Conservation (phyloP, 2,329 filamentous ascomycete species). For the Penicillium sp. region DNA sequence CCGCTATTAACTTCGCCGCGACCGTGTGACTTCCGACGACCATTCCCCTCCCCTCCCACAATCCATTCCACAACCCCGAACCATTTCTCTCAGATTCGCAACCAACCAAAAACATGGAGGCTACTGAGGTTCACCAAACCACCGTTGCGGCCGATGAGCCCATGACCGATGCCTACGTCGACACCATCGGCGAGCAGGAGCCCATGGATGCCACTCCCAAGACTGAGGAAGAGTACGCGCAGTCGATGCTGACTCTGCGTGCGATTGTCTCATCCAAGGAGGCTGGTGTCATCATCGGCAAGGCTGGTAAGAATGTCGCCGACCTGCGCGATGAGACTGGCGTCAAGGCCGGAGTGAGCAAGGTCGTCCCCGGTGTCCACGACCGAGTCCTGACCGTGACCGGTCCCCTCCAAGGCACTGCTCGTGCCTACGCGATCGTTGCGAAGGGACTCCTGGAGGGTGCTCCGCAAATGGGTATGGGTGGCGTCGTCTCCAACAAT, state of each 20-base stretch:
- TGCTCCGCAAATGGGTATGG: slow-evolving; percentile 94
- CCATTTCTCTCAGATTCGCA: slow-evolving; percentile 30
- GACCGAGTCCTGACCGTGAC: slow-evolving; percentile 97
- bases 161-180: slow-evolving; percentile 66
- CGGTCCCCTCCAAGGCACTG: slow-evolving; percentile 83
- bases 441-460: slow-evolving; percentile 90
- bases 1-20: slow-evolving; percentile 24
- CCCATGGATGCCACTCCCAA: slow-evolving; percentile 83
- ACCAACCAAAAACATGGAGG: slow-evolving; percentile 60
- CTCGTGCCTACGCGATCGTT: slow-evolving; percentile 91
- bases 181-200: slow-evolving; percentile 65
- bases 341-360: slow-evolving; percentile 97
- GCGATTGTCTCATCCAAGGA: slow-evolving; percentile 99
- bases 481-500: slow-evolving; percentile 81
- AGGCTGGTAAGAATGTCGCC: slow-evolving; percentile 97
- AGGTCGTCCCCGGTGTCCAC: slow-evolving; percentile 96
- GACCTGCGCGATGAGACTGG: slow-evolving; percentile 97
- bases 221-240: slow-evolving; percentile 95
- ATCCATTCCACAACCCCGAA: slow-evolving; percentile 30
- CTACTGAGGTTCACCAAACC: slow-evolving; percentile 62
- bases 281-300: slow-evolving; percentile 98
- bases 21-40: slow-evolving; percentile 26
- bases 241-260: slow-evolving; percentile 89
- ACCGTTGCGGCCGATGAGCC: slow-evolving; percentile 64
- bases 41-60: slow-evolving; percentile 18